Evolutionary conservation across 495 filamentous ascomycete genomes (phyloP).

Genomic region (Hapsidospora chrysogenum): DNA sequence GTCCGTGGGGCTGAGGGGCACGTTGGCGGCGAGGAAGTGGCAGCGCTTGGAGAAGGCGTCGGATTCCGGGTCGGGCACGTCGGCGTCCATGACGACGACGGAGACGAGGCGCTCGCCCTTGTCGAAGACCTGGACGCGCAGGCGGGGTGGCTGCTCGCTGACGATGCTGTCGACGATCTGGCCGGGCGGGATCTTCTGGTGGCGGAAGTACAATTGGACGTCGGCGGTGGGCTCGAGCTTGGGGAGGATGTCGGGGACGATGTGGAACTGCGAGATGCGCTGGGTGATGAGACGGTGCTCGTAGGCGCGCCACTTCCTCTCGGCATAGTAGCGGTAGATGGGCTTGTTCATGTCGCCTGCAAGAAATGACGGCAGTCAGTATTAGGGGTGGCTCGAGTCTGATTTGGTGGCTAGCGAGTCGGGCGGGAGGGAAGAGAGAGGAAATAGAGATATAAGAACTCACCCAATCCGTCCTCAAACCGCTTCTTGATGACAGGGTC

Average conservation of each 20-base stretch:
- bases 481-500: conserved; percentile 86
- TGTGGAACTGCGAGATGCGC: conserved; percentile 72
- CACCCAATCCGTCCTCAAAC: conserved; percentile 87
- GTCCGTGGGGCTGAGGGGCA: conserved; percentile 32
- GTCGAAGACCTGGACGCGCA: conserved; percentile 75
- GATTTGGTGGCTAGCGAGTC: neutral
- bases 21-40: conserved; percentile 65
- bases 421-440: neutral
- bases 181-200: conserved; percentile 51
- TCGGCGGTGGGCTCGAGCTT: conserved; percentile 63
- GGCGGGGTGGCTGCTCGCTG: conserved; percentile 51
- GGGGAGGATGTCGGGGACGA: conserved; percentile 87
- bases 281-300: conserved; percentile 68
- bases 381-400: too few species aligned
- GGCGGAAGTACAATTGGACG: conserved; percentile 61
- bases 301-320: conserved; percentile 61
- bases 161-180: conserved; percentile 53
- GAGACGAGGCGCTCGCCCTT: conserved; percentile 64
- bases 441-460: conserved; percentile 7
- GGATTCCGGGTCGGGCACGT: conserved; percentile 67
- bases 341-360: conserved; percentile 90
- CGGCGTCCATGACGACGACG: conserved; percentile 72
- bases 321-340: conserved; percentile 81
- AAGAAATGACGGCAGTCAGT: conserved; percentile 7
- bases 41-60: conserved; percentile 65